Evolutionary conservation across 208 protist species (phyloP).

Genomic region (Angomonas ambiguus): DNA sequence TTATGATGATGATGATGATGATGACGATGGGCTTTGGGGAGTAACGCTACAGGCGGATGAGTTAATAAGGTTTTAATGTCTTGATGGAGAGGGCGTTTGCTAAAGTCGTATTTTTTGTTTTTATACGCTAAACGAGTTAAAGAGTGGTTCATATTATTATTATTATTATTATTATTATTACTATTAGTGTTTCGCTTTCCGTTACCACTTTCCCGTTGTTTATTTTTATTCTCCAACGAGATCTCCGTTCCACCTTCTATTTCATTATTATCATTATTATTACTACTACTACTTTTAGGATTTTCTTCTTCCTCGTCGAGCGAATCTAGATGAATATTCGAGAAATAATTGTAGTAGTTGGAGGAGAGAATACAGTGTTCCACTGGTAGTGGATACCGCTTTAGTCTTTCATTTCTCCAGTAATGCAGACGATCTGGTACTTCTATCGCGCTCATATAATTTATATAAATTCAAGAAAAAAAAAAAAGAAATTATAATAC

Average conservation of each 20-base stretch:
- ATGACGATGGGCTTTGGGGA: background rate
- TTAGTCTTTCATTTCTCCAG: background rate
- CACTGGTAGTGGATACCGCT: background rate
- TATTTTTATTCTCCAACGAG: no score
- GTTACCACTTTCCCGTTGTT: no score
- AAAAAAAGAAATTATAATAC: background rate
- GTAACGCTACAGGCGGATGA: no score
- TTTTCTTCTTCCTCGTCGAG: no score
- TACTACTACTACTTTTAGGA: background rate
- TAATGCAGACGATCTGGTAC: background rate
- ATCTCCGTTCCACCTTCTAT: no score
- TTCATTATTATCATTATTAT: slow-evolving; percentile 8
- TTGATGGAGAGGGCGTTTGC: background rate
- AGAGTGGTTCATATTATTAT: no score
- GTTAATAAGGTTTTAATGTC: background rate
- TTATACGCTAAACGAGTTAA: background rate
- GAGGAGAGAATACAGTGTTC: background rate
- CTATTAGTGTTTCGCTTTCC: no score
- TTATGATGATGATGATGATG: slow-evolving; percentile 6
- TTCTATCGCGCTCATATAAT: background rate
- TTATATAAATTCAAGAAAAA: slow-evolving; percentile 1
- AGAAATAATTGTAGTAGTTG: background rate
- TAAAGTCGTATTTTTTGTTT: slow-evolving; percentile 5
- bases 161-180: no score
- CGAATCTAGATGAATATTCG: no score